These are phyloP conservation scores for Sarocladiaceae sp. DNA, from an alignment of 2,329 filamentous ascomycete species.

Conservation along the genomic window DNA sequence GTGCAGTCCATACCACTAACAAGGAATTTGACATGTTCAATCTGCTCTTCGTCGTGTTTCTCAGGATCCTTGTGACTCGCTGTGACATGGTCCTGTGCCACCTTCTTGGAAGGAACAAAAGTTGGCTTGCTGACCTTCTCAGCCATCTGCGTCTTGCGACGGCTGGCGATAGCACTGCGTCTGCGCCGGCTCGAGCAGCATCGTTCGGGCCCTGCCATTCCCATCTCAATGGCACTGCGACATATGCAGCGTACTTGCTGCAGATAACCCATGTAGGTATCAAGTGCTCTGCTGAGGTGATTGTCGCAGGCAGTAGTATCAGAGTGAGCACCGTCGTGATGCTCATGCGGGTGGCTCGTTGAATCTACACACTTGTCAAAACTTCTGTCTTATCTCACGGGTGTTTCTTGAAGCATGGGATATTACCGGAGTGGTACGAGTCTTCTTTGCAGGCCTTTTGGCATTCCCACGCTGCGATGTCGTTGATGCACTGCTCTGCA, in stretches of 20 bases:
- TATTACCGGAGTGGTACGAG: conserved; percentile 15
- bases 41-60: neutral
- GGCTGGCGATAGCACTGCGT: too few species aligned
- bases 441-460: conserved; percentile 20
- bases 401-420: too few species aligned
- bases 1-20: conserved; percentile 34
- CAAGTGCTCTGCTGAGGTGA: conserved; percentile 19
- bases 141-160: too few species aligned
- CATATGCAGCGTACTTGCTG: conserved; percentile 22
- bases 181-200: conserved; percentile 12
- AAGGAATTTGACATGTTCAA: conserved; percentile 21
- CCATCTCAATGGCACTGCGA: conserved; percentile 18
- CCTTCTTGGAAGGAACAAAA: neutral
- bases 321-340: conserved; percentile 17
- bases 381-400: neutral
- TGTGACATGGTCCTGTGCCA: neutral
- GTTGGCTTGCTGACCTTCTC: neutral
- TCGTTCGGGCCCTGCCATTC: conserved; percentile 9
- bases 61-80: conserved; percentile 13
- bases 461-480: conserved; percentile 19
- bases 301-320: conserved; percentile 17
- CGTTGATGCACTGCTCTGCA: conserved; percentile 20
- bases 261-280: conserved; percentile 20
- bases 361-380: conserved; percentile 8
- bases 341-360: conserved; percentile 16